phyloP scores from a whole-genome alignment of 2,329 filamentous ascomycete genomes.

The Fusarium robinianum region DNA sequence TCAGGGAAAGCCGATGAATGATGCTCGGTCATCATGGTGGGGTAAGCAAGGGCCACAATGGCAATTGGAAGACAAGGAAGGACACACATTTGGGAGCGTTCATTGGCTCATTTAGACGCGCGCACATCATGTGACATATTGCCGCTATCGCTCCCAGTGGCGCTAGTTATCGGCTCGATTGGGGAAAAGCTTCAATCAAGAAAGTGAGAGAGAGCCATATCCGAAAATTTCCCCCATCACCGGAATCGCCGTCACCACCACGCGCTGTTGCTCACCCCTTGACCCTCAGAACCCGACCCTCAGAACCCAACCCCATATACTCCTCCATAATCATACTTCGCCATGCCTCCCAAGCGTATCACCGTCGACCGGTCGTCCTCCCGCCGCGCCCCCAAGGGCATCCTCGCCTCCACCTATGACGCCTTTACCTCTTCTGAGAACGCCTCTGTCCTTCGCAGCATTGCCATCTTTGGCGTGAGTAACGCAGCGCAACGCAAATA shows the following conservation, averaged over 20 bases:
- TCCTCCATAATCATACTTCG: not conserved
- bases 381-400: conserved; percentile 52
- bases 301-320: not conserved
- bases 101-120: conserved; percentile 4
- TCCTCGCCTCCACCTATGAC: conserved; percentile 63
- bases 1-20: too few species aligned
- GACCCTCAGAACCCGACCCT: conserved; percentile 13
- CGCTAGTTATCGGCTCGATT: conserved; percentile 18
- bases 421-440: conserved; percentile 70
- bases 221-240: conserved; percentile 32
- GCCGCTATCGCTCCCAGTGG: conserved; percentile 19
- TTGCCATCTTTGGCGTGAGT: conserved; percentile 70
- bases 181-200: conserved; percentile 26
- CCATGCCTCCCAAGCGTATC: conserved; percentile 68
- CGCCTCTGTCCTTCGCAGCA: conserved; percentile 68
- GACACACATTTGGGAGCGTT: not conserved
- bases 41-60: conserved; percentile 6
- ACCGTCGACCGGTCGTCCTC: conserved; percentile 54
- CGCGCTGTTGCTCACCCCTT: conserved; percentile 8
- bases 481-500: not conserved
- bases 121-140: conserved; percentile 36
- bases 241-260: conserved; percentile 8
- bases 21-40: conserved; percentile 28
- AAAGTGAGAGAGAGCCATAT: too few species aligned
- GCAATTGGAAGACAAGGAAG: not conserved